Base-by-base conservation (phyloP, 345 rosid genomes). In the Eucalyptus melliodora region DNA sequence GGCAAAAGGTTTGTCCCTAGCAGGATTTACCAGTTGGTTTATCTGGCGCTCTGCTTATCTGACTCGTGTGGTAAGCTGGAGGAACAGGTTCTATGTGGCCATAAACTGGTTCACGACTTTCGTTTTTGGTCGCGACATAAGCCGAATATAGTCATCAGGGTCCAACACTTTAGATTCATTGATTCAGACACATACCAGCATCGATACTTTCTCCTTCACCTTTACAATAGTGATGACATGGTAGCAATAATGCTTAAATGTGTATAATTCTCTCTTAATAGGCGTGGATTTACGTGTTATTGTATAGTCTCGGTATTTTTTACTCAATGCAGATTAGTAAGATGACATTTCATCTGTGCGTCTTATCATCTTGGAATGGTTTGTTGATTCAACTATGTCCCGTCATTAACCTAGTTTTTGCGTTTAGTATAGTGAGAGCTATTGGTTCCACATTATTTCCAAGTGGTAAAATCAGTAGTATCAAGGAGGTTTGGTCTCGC, bases 21-120 rank as follows among this genome's bases (percentile, higher is more conserved):
- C 98, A 8, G 98, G 98, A 91, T 96, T 97, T 67, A 26, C 87
- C 81, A 97, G 99, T 90, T 97, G 98, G 98, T 94, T 97, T 92
- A 91, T 97, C 89, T 97, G 99, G 98, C 96, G 99, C 19, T 97
- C 99, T n/a, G 99, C 99, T 3, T 98, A 98, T 92, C 95, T 97
- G 87, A 96, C 99, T 1, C 96, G 99, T 24, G 97, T 97, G n/a
- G 88, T 97, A 87, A 97, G 98, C 94, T 97, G 98, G 99, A 95
- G 99, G 92, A 97, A 97, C 92, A 94, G 97, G 83, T 94, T 97
- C 94, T 96, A 96, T 67, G 99, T 98, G 6, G 97, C 98, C 1
- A 94, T 96, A 89, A 97, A 96, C 90, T 97, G 99, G 99, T 92
- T 92, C 80, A 97, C 99, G 26, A 97, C 99, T 47, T 91, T 97